These are phyloP conservation scores for Penicillium glabrum DNA, from an alignment of 2,329 filamentous ascomycete genomes.

Conservation along the genomic window DNA sequence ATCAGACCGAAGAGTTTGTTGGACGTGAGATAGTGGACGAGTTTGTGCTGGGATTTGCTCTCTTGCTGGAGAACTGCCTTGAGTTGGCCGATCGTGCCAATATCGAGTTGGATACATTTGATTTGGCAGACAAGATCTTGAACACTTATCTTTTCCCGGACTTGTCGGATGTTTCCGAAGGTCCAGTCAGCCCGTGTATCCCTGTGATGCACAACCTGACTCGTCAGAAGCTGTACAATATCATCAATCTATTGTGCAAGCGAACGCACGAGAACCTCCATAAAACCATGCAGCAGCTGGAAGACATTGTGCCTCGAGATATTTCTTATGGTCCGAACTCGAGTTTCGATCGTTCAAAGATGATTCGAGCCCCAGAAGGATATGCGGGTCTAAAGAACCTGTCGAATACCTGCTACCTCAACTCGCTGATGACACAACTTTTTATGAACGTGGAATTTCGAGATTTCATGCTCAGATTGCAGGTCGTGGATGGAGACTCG, in stretches of 20 bases:
- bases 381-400: slow-evolving; percentile 91
- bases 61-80: slow-evolving; percentile 44
- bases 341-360: slow-evolving; percentile 64
- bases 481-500: slow-evolving; percentile 54
- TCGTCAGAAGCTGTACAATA: slow-evolving; percentile 60
- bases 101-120: slow-evolving; percentile 33
- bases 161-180: slow-evolving; percentile 35
- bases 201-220: slow-evolving; percentile 57
- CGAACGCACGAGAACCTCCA: slow-evolving; percentile 48
- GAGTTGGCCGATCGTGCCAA: slow-evolving; percentile 37
- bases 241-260: slow-evolving; percentile 59
- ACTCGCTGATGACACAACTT: slow-evolving; percentile 88
- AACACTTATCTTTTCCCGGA: slow-evolving; percentile 67
- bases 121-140: slow-evolving; percentile 57
- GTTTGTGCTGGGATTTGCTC: slow-evolving; percentile 44
- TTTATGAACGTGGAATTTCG: slow-evolving; percentile 94
- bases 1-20: slow-evolving; percentile 48
- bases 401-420: slow-evolving; percentile 95
- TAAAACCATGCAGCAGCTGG: slow-evolving; percentile 54
- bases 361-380: slow-evolving; percentile 73
- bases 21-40: slow-evolving; percentile 47
- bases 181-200: slow-evolving; percentile 34
- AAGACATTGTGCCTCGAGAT: slow-evolving; percentile 54
- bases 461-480: slow-evolving; percentile 72
- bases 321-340: slow-evolving; percentile 32